phyloP scores from a whole-genome alignment of 2,329 filamentous ascomycete species.

The Sporothrix inflata region DNA sequence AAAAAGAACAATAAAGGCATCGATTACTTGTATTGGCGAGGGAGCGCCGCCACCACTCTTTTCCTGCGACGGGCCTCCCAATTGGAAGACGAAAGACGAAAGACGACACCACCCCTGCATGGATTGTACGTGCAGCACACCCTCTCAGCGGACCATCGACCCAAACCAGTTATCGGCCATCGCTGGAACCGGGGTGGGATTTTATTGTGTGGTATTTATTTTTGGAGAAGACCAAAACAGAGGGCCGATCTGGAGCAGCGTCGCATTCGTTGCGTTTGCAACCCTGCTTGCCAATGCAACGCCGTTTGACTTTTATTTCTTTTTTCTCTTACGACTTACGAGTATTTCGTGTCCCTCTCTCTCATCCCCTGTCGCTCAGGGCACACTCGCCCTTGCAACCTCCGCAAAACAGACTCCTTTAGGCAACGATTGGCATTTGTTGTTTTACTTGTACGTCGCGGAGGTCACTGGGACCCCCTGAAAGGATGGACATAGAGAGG shows the following conservation, averaged over 20 bases:
- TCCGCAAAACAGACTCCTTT: background rate
- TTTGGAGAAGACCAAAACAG: background rate
- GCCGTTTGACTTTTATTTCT: background rate
- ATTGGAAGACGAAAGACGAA: background rate
- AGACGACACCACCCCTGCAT: background rate
- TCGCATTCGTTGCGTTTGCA: background rate
- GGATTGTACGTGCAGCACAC: background rate
- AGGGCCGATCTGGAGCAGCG: background rate
- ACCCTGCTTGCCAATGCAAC: background rate
- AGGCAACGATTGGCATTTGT: background rate
- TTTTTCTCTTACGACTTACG: background rate
- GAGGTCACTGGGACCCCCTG: background rate
- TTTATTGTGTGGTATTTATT: constrained; percentile 2
- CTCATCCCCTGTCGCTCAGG: background rate
- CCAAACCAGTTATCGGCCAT: constrained; percentile 6
- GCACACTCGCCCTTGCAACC: background rate
- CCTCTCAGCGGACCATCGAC: background rate
- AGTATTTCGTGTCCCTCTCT: background rate
- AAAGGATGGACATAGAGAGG: background rate
- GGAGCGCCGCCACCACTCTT: background rate
- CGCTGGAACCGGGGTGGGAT: background rate
- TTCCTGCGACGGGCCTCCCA: background rate
- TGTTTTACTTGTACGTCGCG: background rate
- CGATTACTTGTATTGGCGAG: background rate
- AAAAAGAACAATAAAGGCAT: background rate